Evolutionary conservation across 208 protist genomes (phyloP).

Genomic region (Leishmania guyanensis): DNA sequence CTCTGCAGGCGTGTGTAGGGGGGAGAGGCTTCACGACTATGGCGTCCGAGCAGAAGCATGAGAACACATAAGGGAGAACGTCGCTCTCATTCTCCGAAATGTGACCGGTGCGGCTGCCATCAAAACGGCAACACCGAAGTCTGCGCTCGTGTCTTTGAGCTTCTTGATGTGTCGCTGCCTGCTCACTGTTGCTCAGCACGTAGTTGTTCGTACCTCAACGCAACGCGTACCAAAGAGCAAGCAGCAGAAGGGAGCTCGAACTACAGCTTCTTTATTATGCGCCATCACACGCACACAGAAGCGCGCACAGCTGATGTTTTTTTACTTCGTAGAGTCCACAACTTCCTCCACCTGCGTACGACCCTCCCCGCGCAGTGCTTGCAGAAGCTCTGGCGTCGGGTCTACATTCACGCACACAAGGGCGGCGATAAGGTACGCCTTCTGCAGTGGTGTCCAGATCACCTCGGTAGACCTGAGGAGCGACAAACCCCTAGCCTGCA

Average conservation of each 20-base stretch:
- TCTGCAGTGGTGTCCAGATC: constrained; percentile 40
- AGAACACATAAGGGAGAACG: not conserved
- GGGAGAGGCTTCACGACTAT: not conserved
- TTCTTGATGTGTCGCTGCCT: not conserved
- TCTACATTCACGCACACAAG: constrained; percentile 60
- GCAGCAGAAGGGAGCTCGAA: not conserved
- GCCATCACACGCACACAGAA: not conserved
- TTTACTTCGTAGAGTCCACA: not conserved
- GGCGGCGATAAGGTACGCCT: constrained; percentile 73
- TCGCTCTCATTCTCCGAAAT: not conserved
- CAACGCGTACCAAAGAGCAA: not conserved
- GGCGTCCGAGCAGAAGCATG: not conserved
- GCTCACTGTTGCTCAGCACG: not conserved
- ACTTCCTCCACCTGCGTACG: not conserved
- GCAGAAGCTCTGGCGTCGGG: constrained; percentile 42
- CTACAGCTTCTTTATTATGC: not conserved
- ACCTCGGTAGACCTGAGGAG: constrained; percentile 12
- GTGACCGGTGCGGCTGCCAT: not conserved
- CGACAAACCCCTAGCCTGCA: constrained; percentile 8
- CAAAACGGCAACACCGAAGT: not conserved
- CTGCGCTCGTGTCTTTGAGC: not conserved
- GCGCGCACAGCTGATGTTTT: not conserved
- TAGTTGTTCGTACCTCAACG: not conserved
- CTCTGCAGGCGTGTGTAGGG: not conserved
- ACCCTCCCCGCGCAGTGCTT: constrained; percentile 29